Percentiles rank a stretch among this genome's conserved stretches.
Evolutionary conservation across 495 filamentous ascomycete genomes (phyloP).

Genomic region (Aspergillus carlsbadensis): DNA sequence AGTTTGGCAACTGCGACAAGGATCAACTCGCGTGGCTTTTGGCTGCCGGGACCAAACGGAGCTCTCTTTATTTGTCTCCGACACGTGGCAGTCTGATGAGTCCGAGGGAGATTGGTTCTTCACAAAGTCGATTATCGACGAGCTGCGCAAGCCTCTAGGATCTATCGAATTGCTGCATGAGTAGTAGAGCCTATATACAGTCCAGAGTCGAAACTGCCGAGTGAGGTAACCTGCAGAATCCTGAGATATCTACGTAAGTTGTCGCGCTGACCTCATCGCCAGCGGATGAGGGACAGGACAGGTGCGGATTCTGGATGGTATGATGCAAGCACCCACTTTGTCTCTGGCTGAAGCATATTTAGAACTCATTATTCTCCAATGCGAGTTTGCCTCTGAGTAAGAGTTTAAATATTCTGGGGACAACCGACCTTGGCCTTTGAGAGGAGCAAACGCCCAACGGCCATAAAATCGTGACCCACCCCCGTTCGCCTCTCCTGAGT

Average conservation of each 20-base stretch:
- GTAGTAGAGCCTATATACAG: too few relatives aligned
- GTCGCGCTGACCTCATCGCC: neutral
- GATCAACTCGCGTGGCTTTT: slow-evolving; percentile 16
- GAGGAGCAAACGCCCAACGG: neutral
- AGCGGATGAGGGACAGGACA: neutral
- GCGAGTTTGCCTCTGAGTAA: too few relatives aligned
- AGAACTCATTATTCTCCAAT: neutral
- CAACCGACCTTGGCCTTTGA: neutral
- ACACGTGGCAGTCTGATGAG: slow-evolving; percentile 18
- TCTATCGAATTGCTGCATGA: neutral
- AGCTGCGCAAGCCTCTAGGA: neutral
- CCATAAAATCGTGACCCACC: slow-evolving; percentile 10
- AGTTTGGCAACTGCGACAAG: neutral
- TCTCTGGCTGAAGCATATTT: neutral
- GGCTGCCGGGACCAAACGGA: slow-evolving; percentile 9
- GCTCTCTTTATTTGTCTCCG: slow-evolving; percentile 4
- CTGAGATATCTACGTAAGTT: too few relatives aligned
- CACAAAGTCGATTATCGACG: neutral
- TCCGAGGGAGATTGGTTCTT: neutral
- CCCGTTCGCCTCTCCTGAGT: slow-evolving; percentile 13
- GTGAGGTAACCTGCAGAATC: too few relatives aligned
- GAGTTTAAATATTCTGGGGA: neutral
- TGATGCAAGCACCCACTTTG: slow-evolving; percentile 10
- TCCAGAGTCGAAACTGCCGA: neutral
- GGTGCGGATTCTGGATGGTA: neutral